Evolutionary conservation across 2,329 filamentous ascomycete species (phyloP).

Genomic region (Endothia cerciana): DNA sequence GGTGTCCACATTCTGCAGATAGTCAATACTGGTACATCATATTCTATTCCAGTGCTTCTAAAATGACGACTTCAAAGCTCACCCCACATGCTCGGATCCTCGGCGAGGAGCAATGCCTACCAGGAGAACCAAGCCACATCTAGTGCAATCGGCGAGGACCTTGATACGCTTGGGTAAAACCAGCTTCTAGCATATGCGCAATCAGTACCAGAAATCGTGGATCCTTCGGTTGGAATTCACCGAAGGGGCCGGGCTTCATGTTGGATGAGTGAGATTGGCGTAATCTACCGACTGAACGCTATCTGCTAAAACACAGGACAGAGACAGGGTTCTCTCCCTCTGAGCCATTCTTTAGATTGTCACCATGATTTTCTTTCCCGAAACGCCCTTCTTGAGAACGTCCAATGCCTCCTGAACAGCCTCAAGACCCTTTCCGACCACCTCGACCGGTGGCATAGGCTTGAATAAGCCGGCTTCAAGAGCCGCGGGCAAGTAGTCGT

Average conservation of each 20-base stretch:
- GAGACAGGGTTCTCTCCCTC: not conserved
- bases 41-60: too few species aligned
- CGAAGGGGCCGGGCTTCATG: too few species aligned
- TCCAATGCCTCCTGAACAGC: slow-evolving; percentile 47
- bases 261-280: not conserved
- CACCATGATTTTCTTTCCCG: slow-evolving; percentile 48
- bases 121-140: too few species aligned
- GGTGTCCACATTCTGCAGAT: too few species aligned
- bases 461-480: slow-evolving; percentile 41
- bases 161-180: too few species aligned
- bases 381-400: slow-evolving; percentile 43
- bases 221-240: not conserved
- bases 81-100: too few species aligned
- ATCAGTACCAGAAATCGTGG: not conserved
- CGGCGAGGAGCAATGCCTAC: too few species aligned
- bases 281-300: not conserved
- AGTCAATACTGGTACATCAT: too few species aligned
- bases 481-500: slow-evolving; percentile 44
- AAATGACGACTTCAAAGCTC: too few species aligned
- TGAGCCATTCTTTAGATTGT: slow-evolving; percentile 12
- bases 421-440: slow-evolving; percentile 47
- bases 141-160: too few species aligned
- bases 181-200: not conserved
- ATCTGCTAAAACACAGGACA: not conserved
- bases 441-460: slow-evolving; percentile 43